Evolutionary conservation across 192 early-diverging fungal genomes (phyloP), one percentile per base, ranked within the genome.

Genomic region (Gaertneriomyces sp.): DNA sequence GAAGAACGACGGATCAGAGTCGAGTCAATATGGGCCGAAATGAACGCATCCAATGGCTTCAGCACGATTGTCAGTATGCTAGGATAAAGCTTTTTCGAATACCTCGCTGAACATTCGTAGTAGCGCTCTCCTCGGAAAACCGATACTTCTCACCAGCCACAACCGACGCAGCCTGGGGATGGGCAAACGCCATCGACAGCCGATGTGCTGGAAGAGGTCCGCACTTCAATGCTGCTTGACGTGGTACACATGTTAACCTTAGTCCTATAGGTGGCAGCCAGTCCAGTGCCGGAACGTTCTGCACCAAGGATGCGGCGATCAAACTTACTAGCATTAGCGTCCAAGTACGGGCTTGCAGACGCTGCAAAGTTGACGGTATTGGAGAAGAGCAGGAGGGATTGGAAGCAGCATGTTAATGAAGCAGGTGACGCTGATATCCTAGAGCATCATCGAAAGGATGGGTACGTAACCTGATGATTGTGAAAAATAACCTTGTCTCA

Each of bases 381-480:
- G 14, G 88, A 90, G 40, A 83, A 88, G 63, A 84, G 82, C 16
- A 87, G 85, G 66, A 45, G 81, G 71, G 88, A 90, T 62, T 90
- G 88, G 88, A 77, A 82, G 42, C 68, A 69, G 20, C 86, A 79
- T 72, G 87, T 89, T 19, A 81, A 83, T 20, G 72, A 76, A 39
- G 83, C 81, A 56, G 85, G 87, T 5, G 84, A 87, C 52, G 77
- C 73, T 25, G 84, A 89, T 42, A 78, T 84, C 43, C 53, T 90
- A 19, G 82, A 85, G 57, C 81, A 82, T 61, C 76, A 77, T 40
- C 85, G 88, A 49, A 90, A 89, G 68, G 85, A 87, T 70, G 88
- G 88, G 66, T 81, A 58, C 7, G 60, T 62, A 39, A n/a, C 33
- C 12, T 11, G 11, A 43, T 25, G 53, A 1, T 1, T 41, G 2